A percentile compares a stretch with the other conserved stretches of the same genome.
These are phyloP conservation scores for Anthostomella pinea DNA, from an alignment of 2,329 filamentous ascomycete genomes.

Conservation along the genomic window DNA sequence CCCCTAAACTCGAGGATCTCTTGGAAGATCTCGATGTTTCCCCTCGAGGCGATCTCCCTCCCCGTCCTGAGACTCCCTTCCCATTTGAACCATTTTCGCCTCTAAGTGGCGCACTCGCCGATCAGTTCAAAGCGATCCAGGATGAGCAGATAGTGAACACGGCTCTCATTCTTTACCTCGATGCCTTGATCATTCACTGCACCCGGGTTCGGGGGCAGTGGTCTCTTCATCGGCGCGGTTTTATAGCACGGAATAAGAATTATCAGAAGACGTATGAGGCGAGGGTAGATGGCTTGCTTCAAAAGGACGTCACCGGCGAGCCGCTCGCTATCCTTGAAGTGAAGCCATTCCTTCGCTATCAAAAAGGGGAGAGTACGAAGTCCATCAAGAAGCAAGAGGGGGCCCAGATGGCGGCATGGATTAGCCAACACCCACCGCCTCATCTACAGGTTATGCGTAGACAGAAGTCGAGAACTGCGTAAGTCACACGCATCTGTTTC, in stretches of 20 bases:
- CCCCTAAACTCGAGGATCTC: too few species aligned
- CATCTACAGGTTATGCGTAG: neutral
- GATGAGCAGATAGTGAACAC: slow-evolving; percentile 10
- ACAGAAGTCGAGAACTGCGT: too few species aligned
- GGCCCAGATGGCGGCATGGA: slow-evolving; percentile 8
- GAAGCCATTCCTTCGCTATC: too few species aligned
- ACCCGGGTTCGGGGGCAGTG: neutral
- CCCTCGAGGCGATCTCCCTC: too few species aligned
- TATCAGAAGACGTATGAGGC: slow-evolving; percentile 6
- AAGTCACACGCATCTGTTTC: too few species aligned
- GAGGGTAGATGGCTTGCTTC: slow-evolving; percentile 6
- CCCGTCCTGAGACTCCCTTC: too few species aligned
- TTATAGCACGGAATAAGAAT: neutral
- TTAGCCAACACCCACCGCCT: slow-evolving; percentile 1
- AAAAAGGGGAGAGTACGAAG: neutral
- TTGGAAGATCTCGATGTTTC: too few species aligned
- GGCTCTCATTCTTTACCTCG: slow-evolving; percentile 7
- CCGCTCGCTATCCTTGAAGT: too few species aligned
- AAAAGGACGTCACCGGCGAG: neutral
- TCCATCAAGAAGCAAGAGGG: slow-evolving; percentile 8
- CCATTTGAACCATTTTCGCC: too few species aligned
- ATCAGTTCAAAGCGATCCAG: too few species aligned
- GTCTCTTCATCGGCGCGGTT: neutral
- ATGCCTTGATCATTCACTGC: slow-evolving; percentile 2
- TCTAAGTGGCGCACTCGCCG: too few species aligned